These are phyloP conservation scores for Corylus avellana DNA, from an alignment of 306 rosid genomes.

Conservation along the genomic window DNA sequence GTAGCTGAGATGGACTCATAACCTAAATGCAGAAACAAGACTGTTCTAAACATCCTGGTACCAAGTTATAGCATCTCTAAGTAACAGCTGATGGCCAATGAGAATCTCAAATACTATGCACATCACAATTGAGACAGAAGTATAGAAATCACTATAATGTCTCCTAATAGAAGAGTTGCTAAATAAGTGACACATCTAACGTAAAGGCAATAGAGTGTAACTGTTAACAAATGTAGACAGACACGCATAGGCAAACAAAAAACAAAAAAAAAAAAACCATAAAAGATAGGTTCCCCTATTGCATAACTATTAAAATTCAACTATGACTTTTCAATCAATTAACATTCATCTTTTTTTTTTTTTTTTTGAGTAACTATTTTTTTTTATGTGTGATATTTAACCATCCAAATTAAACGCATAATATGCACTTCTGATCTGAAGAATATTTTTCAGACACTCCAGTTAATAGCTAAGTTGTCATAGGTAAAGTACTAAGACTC, in stretches of 20 bases:
- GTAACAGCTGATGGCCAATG: not conserved
- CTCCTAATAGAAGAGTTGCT: not conserved
- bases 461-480: not conserved
- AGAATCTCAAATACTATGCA: not conserved
- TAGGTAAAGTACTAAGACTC: not conserved
- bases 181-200: not conserved
- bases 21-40: slow-evolving; percentile 10
- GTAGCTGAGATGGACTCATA: not conserved
- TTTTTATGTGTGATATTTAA: not conserved
- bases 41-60: not conserved
- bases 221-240: not conserved
- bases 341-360: not conserved
- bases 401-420: not conserved
- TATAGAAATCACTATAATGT: not conserved
- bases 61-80: slow-evolving; percentile 4
- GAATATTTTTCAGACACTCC: not conserved
- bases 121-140: not conserved
- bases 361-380: no score
- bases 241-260: not conserved
- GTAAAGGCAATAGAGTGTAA: not conserved
- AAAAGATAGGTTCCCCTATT: not conserved
- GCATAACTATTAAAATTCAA: not conserved
- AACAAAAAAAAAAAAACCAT: not conserved
- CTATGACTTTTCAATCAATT: not conserved
- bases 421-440: not conserved